Base-by-base conservation (phyloP, 495 filamentous ascomycete genomes). In the Aspergillus sparsus region DNA sequence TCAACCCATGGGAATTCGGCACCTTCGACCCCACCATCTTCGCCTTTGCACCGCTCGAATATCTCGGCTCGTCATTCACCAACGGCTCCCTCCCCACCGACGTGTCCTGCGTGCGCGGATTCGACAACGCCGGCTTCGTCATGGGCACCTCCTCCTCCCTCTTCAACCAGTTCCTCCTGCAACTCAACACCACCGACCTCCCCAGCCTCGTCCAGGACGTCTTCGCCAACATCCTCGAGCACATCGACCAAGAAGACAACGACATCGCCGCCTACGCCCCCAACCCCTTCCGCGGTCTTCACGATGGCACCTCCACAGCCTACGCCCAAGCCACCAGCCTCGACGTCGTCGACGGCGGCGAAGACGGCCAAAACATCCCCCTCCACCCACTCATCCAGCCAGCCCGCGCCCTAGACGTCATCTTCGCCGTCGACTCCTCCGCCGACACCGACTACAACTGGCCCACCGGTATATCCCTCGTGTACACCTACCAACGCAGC, bases 331-430 rank as follows among this genome's bases (percentile, higher is more conserved):
- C 74, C 10, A 53, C 64, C 41, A 71, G 82, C 56, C 82, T 96
- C n/a, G 88, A 83, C n/a, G 82, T 96, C 18, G 87, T 90, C 7
- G 91, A 95, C 69, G 90, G 91, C 16, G 91, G 91, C 46, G 78
- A 87, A 69, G 89, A 92, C 64, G 62, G 83, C 21, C 88, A 95
- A 67, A 94, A 95, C 72, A 85, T 94, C 52, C 90, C 91, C 0
- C 78, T 93, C 6, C 77, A 89, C 62, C 91, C 91, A 0, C 78
- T 90, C 8, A 87, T 93, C 66, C 89, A 92, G 61, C 87, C 86
- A 0, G 8, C 65, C 9, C 87, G 91, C 42, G 60, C 76, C 49
- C 84, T 95, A 41, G 91, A 94, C 68, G 87, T 93, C 39, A 90
- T 94, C 68, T 93, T 94, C 69, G 91, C 90, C 32, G 77, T 93